Percentiles rank a stretch among this genome's conserved stretches.
Evolutionary conservation across 768 basidiomycete species (phyloP).

Genomic region (Mrakia blollopis): DNA sequence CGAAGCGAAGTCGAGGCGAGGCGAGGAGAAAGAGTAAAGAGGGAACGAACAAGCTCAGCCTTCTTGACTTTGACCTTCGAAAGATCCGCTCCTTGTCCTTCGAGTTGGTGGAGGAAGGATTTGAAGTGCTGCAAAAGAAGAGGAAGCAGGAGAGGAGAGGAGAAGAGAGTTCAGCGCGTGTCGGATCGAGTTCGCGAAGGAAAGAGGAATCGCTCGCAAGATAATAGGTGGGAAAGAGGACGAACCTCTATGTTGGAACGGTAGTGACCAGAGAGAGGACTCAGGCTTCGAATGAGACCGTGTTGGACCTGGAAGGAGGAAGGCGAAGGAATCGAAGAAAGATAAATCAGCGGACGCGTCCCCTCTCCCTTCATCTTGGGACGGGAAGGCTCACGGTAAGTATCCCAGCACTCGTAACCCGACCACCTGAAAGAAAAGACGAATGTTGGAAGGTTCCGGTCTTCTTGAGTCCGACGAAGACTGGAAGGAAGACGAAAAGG

Average conservation of each 20-base stretch:
- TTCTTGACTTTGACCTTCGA: conserved; percentile 58
- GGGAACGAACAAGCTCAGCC: conserved; percentile 47
- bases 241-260: conserved; percentile 56
- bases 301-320: conserved; percentile 46
- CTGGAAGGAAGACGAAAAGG: conserved; percentile 51
- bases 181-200: too few relatives aligned
- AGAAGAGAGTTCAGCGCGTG: neutral
- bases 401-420: conserved; percentile 62
- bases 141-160: neutral
- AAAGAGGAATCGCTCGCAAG: neutral
- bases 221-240: neutral
- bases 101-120: conserved; percentile 54
- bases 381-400: conserved; percentile 50
- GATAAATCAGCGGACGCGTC: neutral
- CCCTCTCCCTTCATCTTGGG: neutral
- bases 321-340: neutral
- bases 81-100: conserved; percentile 57
- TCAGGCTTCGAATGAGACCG: conserved; percentile 57
- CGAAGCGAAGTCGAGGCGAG: neutral
- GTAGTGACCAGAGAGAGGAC: conserved; percentile 66
- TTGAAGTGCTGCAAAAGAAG: conserved; percentile 61
- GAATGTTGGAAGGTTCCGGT: conserved; percentile 65
- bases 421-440: conserved; percentile 48
- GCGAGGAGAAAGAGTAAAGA: neutral
- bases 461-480: conserved; percentile 62